Evolutionary conservation across 139 green algal species (phyloP).

Genomic region (Chlamydomonas eustigma): DNA sequence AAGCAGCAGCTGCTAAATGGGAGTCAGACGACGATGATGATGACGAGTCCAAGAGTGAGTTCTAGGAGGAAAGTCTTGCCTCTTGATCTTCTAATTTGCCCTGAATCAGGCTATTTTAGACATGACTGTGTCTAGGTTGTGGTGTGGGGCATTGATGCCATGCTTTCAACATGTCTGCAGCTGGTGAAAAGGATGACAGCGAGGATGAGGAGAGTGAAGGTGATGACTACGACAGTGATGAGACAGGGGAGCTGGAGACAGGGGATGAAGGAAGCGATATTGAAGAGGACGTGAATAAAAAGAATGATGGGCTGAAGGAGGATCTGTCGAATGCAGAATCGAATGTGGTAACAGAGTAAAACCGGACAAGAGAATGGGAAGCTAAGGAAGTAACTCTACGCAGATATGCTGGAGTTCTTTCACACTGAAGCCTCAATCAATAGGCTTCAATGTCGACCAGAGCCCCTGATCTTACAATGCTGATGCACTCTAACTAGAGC

Average conservation of each 20-base stretch:
- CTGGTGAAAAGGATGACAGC: conserved; percentile 3
- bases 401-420: too few relatives aligned
- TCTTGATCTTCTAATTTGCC: neutral
- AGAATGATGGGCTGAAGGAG: neutral
- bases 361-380: too few relatives aligned
- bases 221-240: conserved; percentile 30
- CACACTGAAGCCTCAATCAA: too few relatives aligned
- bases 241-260: conserved; percentile 23
- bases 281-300: neutral
- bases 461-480: too few relatives aligned
- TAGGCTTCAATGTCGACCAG: too few relatives aligned
- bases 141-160: too few relatives aligned
- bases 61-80: neutral
- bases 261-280: conserved; percentile 5
- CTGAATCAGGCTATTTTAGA: neutral
- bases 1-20: conserved; percentile 23
- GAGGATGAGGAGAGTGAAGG: conserved; percentile 19
- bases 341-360: too few relatives aligned
- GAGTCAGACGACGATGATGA: conserved; percentile 20
- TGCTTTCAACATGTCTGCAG: conserved; percentile 4
- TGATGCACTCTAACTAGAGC: too few relatives aligned
- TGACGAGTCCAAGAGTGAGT: neutral
- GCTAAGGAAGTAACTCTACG: too few relatives aligned
- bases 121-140: neutral
- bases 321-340: too few relatives aligned